Evolutionary conservation across 495 filamentous ascomycete species (phyloP).

Genomic region (Neurospora tetrasperma): DNA sequence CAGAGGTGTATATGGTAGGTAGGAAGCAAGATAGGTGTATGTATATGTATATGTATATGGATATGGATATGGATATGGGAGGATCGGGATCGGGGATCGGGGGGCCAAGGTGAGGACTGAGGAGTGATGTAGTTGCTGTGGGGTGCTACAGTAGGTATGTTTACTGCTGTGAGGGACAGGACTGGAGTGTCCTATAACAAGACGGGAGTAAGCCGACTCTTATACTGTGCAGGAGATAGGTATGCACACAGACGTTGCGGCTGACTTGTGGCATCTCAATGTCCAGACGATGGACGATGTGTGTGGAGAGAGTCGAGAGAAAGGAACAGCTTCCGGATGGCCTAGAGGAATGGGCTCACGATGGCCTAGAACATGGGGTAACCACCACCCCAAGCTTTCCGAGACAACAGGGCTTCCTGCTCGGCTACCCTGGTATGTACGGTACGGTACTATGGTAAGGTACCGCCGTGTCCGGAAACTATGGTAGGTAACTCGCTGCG

Average conservation of each 20-base stretch:
- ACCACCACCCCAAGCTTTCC: neutral
- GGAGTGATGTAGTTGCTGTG: neutral
- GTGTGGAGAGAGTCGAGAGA: neutral
- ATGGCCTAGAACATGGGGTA: neutral
- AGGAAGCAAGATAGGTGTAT: neutral
- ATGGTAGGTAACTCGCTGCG: no score
- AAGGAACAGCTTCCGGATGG: neutral
- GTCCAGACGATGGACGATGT: neutral
- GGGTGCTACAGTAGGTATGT: neutral
- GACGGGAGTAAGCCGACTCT: neutral
- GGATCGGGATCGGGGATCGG: neutral
- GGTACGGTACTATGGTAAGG: no score
- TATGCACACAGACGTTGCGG: neutral
- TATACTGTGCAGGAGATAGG: neutral
- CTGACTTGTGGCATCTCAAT: neutral
- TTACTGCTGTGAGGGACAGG: neutral
- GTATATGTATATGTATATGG: neutral
- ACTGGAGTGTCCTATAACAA: neutral
- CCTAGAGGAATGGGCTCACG: neutral
- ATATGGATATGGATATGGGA: neutral
- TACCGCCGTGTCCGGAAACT: no score
- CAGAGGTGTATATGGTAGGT: neutral
- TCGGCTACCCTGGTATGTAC: no score
- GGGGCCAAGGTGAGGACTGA: neutral
- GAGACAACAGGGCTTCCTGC: neutral